Base-by-base conservation (phyloP, 768 basidiomycete genomes). In the Pisolithus albus region DNA sequence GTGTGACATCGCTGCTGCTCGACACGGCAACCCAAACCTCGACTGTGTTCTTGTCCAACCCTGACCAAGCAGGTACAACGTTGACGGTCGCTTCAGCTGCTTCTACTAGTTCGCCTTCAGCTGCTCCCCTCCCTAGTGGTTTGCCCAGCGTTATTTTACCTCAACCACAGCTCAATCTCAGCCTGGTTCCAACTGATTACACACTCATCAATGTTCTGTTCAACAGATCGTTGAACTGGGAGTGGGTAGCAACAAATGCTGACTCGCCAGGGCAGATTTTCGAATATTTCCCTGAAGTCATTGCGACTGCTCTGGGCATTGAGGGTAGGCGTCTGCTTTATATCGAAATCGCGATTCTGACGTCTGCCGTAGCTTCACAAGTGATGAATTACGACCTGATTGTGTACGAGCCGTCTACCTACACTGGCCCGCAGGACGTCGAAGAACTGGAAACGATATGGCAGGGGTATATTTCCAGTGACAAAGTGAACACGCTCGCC, bases 261-360 rank as follows among this genome's bases (percentile, higher is more conserved):
- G 72, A 83, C 50, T 77, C 87, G 0, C 74, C 80, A 2, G 83
- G 77, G 45, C 90, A 97, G 70, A 75, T 98, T 40, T 88, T 97
- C 61, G 80, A 78, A 11, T 85, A 75, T 60, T 70, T 85, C 50
- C 89, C 91, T 1, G 24, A 61, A 0, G 63, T 83, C 50, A 57
- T 86, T 48, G 54, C 71, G 26, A 60, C 62, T 2, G 74, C 82
- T 3, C 71, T 86, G 24, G 58, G 57, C 23, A 66, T 83, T 18
- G n/a, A 51, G 50, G 26, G 73, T 79, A 60, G 36, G 78, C 68
- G 19, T 45, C 36, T 51, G 46, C 13, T 11, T 13, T 32, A 21
- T 16, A 18, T 36, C 7, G 30, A 36, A 21, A 18, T 52, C 69
- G 72, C 56, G 36, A 65, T 57, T 52, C 54, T 66, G 56, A 75